A percentile compares a stretch with the other conserved stretches of the same genome.
phyloP scores from a whole-genome alignment of 2,329 filamentous ascomycete species.

The Pyricularia pennisetigena region DNA sequence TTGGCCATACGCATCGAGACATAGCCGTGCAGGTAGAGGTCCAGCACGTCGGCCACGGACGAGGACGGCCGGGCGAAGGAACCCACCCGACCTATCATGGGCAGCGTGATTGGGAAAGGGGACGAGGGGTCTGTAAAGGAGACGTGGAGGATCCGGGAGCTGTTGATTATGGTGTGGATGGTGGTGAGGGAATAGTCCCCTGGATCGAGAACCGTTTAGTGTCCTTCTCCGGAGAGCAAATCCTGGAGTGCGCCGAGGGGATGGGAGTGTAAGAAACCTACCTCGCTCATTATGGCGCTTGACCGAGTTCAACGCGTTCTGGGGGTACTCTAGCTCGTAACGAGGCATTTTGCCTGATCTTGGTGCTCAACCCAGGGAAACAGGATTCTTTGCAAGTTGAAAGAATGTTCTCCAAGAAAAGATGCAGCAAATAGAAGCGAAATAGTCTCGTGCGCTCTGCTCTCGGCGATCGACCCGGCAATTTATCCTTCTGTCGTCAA shows the following conservation, averaged over 20 bases:
- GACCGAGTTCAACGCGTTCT: conserved; percentile 52
- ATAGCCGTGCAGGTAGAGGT: conserved; percentile 79
- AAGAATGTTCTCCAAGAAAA: not conserved
- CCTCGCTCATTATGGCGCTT: conserved; percentile 58
- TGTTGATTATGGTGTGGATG: conserved; percentile 69
- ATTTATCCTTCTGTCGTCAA: not conserved
- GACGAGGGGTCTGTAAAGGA: conserved; percentile 58
- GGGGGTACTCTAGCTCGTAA: conserved; percentile 48
- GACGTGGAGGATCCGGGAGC: conserved; percentile 65
- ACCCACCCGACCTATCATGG: conserved; percentile 80
- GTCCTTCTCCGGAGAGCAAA: too few species aligned
- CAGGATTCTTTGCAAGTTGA: not conserved
- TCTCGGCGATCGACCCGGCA: not conserved
- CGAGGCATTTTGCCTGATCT: conserved; percentile 25
- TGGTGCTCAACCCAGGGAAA: too few species aligned
- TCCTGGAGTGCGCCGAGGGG: not conserved
- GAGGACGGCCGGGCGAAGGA: conserved; percentile 56
- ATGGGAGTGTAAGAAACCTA: conserved; percentile 17
- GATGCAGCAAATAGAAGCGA: not conserved
- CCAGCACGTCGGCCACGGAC: conserved; percentile 52
- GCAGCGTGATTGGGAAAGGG: conserved; percentile 67
- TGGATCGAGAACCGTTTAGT: conserved; percentile 20
- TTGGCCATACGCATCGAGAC: conserved; percentile 71
- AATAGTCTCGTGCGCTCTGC: not conserved
- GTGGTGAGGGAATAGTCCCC: conserved; percentile 61